phyloP scores from a whole-genome alignment of 495 filamentous ascomycete species.

The Penicillium argentinense region DNA sequence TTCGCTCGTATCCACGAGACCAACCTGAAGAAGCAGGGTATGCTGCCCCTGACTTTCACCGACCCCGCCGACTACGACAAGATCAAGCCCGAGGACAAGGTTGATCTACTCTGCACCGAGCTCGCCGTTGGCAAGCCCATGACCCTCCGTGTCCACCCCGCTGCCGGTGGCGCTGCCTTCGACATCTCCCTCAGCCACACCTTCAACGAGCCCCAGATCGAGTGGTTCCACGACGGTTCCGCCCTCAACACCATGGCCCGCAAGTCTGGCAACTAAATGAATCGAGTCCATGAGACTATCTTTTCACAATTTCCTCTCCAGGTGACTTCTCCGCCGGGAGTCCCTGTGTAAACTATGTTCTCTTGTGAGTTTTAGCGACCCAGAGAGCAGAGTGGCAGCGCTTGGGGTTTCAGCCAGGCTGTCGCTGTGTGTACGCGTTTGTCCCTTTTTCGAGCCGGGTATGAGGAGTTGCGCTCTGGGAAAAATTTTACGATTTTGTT shows the following conservation, averaged over 20 bases:
- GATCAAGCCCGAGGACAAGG: constrained; percentile 89
- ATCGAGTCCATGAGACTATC: neutral
- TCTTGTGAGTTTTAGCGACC: constrained; percentile 23
- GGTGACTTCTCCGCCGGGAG: neutral
- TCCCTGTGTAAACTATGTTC: constrained; percentile 37
- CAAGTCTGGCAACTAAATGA: constrained; percentile 55
- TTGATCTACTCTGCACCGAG: constrained; percentile 88
- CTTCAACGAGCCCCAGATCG: constrained; percentile 94
- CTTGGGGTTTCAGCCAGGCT: neutral
- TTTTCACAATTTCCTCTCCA: neutral
- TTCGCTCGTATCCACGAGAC: constrained; percentile 99
- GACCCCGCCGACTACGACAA: constrained; percentile 97
- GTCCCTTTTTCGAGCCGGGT: constrained; percentile 25
- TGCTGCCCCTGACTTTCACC: constrained; percentile 94
- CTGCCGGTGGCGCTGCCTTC: constrained; percentile 69
- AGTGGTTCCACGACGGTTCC: constrained; percentile 98
- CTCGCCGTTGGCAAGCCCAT: constrained; percentile 92
- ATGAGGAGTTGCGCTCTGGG: constrained; percentile 39
- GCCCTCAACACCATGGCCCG: constrained; percentile 96
- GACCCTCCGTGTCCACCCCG: constrained; percentile 87
- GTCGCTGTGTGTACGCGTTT: constrained; percentile 10
- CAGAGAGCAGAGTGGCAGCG: constrained; percentile 12
- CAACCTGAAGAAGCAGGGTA: constrained; percentile 99
- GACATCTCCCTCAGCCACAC: constrained; percentile 88
- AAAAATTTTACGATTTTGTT: constrained; percentile 47